Evolutionary conservation across 1,284 basidiomycete species (phyloP), one percentile per base, ranked within the genome.

Genomic region (Xanthoconium separans): DNA sequence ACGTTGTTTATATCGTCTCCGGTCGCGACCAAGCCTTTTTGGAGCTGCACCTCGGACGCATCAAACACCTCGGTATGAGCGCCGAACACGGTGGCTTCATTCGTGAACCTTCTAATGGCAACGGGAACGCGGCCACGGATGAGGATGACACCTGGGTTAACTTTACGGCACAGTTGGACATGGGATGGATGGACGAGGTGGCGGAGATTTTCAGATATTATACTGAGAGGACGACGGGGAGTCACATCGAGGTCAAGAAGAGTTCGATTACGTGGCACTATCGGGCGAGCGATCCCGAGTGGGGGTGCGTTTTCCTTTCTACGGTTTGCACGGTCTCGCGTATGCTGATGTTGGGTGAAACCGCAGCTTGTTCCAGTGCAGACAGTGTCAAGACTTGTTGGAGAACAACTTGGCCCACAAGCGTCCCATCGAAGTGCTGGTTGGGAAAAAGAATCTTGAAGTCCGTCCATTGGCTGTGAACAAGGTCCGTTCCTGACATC

Each of bases 231-330:
- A 99, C 96, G 59, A 91, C 93, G 20, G 96, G 97, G n/a, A 91
- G 89, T 62, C 89, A 91, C 61, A 94, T 99, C 58, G 96, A 99
- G 78, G 80, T 91, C 70, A 99, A 99, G 83, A 95, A 96, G 81
- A 93, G 91, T 65, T 90, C 89, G 49, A 93, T 98, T 67, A 98
- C 95, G 22, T 99, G 97, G 95, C 97, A 99, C 75, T 98, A 98
- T 75, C 84, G 96, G 37, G 83, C 86, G 47, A 84, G 83, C 31
- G 96, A 99, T 73, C 96, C 96, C 0, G 93, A 97, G 73, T 99
- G 94, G 86, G 96, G 95, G 87, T 89, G 62, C 66, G 87, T 77
- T 27, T 12, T 50, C 52, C 5, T 50, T 43, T 27, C 16, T 10
- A 6, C 16, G 12, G 24, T 18, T 9, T 12, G 29, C 11, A 18